Evolutionary conservation across 1,284 basidiomycete species (phyloP), one percentile per base, ranked within the genome.

Genomic region (Chondrostereum purpureum): DNA sequence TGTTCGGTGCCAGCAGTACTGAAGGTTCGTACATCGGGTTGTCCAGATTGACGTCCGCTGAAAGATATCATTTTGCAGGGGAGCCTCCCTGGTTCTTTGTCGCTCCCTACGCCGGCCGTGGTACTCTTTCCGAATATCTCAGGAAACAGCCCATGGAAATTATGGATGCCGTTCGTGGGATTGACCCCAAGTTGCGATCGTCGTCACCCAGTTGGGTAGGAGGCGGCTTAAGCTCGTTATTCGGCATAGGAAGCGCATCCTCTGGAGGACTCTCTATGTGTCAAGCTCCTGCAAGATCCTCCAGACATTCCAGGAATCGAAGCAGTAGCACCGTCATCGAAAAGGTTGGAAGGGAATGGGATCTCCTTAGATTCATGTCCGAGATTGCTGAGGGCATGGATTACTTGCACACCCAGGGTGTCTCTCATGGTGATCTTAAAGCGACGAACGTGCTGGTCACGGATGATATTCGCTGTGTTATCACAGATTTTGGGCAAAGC

Each of bases 401-500:
- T 46, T 88, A 89, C 55, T 58, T 90, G 45, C 86, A 89, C 57
- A 60, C 58, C 3, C 62, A 74, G 46, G 78, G 74, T 0, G 73
- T 88, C 4, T 56, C 85, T 48, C 87, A 89, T 57, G 86, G 83
- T 1, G 83, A 88, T 62, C 66, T 88, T 46, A 88, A 86, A 70
- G 82, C 77, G 5, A 69, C 80, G 2, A 90, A 90, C 58, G 75
- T 90, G 5, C 72, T 91, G 3, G 77, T 90, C 8, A 76, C 82
- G 53, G 80, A 86, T 53, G 62, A 69, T 2, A 67, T 73, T 8
- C 75, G 69, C 42, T 88, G 84, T 50, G 69, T 88, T 31, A 78
- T 90, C 45, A 77, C 82, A 11, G 86, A 89, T 57, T 90, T 90
- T 58, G 86, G 85, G 0, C 81, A 89, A 59, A 83, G 76, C 53